Base-by-base conservation (phyloP, 176 grass and related monocot genomes). In the Oryza meridionalis region DNA sequence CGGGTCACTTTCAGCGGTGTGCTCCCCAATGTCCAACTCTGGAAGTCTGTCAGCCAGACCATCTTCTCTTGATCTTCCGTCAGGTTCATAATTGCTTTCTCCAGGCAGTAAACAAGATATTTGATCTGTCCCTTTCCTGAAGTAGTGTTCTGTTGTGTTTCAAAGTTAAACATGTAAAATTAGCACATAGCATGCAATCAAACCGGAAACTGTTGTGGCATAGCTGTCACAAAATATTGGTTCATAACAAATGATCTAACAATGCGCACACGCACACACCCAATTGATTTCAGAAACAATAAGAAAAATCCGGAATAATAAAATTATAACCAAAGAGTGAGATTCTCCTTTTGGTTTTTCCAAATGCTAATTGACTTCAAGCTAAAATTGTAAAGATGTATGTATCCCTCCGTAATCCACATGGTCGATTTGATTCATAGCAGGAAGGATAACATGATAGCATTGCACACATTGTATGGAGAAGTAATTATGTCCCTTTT, bases 21-120 rank as follows among this genome's bases (percentile, higher is more conserved):
- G 69, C 90, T 95, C 76, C 75, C 90, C 79, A 95, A 26, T 67
- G 88, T 90, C 90, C 93, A 95, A 65, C 42, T 12, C 69, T 92
- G 90, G 79, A 95, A 95, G 59, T 95, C 93, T 81, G 88, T 95
- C 37, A 95, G 53, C 93, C 90, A 95, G 5, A 95, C 90, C 93
- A 95, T 95, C 80, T 94, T 91, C 83, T 94, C 93, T 69, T 92
- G 90, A 71, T 84, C 82, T 12, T 79, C 70, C 0, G 85, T 27
- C 79, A 95, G 84, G 58, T 88, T 92, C 85, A 84, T 84, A 75
- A 95, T 92, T 0, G 93, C 93, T 86, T 92, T 95, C 83, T 95
- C 90, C 82, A 95, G 58, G 76, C 76, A 95, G 79, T 95, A 95
- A 44, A 95, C 90, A 44, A 95, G 76, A 87, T 95, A 95, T 83